These are phyloP conservation scores for Solanum raphanifolium DNA, from an alignment of 257 asterid species.

Conservation along the genomic window DNA sequence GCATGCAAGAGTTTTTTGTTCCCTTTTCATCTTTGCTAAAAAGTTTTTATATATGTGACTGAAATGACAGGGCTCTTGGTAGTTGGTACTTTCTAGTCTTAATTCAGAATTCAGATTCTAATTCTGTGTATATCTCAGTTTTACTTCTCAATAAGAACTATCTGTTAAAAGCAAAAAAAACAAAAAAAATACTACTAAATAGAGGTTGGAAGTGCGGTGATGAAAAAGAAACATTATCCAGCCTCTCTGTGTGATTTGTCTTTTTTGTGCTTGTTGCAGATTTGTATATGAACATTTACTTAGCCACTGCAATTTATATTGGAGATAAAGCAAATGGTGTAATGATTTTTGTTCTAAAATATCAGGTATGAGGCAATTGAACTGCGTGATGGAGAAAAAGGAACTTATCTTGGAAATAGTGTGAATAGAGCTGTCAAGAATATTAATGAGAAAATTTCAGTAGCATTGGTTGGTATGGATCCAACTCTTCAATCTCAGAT, in stretches of 20 bases:
- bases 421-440: slow-evolving; percentile 89
- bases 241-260: neutral
- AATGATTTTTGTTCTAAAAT: slow-evolving; percentile 7
- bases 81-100: neutral
- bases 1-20: neutral
- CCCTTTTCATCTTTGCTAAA: neutral
- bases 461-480: slow-evolving; percentile 98
- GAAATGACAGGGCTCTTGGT: neutral
- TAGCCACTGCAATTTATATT: neutral
- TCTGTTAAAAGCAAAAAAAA: neutral
- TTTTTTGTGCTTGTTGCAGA: neutral
- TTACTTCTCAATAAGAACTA: neutral
- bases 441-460: slow-evolving; percentile 89
- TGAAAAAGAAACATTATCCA: neutral
- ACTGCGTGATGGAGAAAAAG: slow-evolving; percentile 93
- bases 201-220: neutral
- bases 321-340: neutral
- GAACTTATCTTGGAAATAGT: slow-evolving; percentile 88
- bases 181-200: neutral
- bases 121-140: neutral
- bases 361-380: slow-evolving; percentile 88
- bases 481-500: slow-evolving; percentile 94
- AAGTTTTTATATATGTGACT: neutral
- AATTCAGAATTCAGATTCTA: neutral
- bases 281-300: neutral